phyloP scores from a whole-genome alignment of 352 stramenopile species.

The Globisporangium yorkense region DNA sequence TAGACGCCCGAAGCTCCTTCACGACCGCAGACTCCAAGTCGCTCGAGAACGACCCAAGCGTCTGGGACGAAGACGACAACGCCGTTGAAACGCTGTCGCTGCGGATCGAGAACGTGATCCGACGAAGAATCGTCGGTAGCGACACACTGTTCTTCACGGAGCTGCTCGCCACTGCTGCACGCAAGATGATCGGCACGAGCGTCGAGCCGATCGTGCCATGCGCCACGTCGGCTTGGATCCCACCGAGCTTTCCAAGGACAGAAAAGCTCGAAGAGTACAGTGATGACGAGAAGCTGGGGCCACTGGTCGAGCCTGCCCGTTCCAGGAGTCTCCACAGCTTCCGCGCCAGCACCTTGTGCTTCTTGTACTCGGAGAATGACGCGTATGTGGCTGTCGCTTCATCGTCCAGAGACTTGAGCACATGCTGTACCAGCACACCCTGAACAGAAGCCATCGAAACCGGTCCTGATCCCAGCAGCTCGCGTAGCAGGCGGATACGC shows the following conservation, averaged over 20 bases:
- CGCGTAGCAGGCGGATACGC: slow-evolving; percentile 10
- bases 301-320: slow-evolving; percentile 3
- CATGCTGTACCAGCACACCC: slow-evolving; percentile 27
- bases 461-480: slow-evolving; percentile 4
- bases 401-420: slow-evolving; percentile 24
- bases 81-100: not conserved
- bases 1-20: not conserved
- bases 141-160: not conserved
- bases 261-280: slow-evolving; percentile 36
- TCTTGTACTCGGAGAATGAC: slow-evolving; percentile 29
- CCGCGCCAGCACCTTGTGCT: slow-evolving; percentile 26
- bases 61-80: not conserved
- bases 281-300: slow-evolving; percentile 1
- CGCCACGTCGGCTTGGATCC: slow-evolving; percentile 19
- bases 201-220: slow-evolving; percentile 14
- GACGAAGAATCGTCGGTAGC: slow-evolving; percentile 9
- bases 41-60: not conserved
- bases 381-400: slow-evolving; percentile 9
- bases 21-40: slow-evolving; percentile 7
- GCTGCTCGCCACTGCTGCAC: slow-evolving; percentile 9
- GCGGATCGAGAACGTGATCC: slow-evolving; percentile 11
- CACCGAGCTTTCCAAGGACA: slow-evolving; percentile 19
- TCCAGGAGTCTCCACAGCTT: slow-evolving; percentile 37
- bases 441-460: slow-evolving; percentile 7
- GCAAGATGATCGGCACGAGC: slow-evolving; percentile 28